A percentile compares a stretch with the other conserved stretches of the same genome.
phyloP scores from a whole-genome alignment of 805 yeast species.

The Teunomyces lycoperdinae region DNA sequence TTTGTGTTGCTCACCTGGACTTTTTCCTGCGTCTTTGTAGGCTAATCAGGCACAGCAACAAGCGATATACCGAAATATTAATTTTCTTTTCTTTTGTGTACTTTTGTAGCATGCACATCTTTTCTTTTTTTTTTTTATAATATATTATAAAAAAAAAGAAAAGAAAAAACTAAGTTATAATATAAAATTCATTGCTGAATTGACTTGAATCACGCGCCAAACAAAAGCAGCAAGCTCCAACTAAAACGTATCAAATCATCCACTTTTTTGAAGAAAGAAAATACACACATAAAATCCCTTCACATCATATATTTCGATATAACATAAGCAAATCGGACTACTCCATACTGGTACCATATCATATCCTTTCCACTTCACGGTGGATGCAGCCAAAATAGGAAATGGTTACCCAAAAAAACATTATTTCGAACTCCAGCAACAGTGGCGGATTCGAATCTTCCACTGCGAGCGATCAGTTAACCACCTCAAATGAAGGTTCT shows the following conservation, averaged over 20 bases:
- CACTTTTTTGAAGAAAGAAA: too few species aligned
- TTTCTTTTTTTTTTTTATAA: not conserved
- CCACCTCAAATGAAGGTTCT: not conserved
- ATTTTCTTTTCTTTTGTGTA: not conserved
- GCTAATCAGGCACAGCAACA: not conserved
- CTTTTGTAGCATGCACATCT: not conserved
- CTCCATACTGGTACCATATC: not conserved
- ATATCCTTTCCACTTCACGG: not conserved
- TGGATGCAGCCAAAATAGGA: not conserved
- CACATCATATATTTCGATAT: constrained; percentile 3
- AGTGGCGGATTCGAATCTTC: not conserved
- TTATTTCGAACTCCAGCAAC: not conserved
- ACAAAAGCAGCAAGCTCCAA: too few species aligned
- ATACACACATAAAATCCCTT: not conserved
- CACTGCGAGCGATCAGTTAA: not conserved
- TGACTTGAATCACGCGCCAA: too few species aligned
- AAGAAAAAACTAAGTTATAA: not conserved
- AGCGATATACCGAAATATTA: not conserved
- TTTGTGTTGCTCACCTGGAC: too few species aligned
- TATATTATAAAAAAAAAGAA: too few species aligned
- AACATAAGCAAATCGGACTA: not conserved
- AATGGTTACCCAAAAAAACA: not conserved
- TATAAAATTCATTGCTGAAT: not conserved
- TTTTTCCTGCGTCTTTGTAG: too few species aligned
- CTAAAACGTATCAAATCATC: too few species aligned